Evolutionary conservation across 2,329 filamentous ascomycete species (phyloP).

Genomic region (Arachnopeziza araneosa): DNA sequence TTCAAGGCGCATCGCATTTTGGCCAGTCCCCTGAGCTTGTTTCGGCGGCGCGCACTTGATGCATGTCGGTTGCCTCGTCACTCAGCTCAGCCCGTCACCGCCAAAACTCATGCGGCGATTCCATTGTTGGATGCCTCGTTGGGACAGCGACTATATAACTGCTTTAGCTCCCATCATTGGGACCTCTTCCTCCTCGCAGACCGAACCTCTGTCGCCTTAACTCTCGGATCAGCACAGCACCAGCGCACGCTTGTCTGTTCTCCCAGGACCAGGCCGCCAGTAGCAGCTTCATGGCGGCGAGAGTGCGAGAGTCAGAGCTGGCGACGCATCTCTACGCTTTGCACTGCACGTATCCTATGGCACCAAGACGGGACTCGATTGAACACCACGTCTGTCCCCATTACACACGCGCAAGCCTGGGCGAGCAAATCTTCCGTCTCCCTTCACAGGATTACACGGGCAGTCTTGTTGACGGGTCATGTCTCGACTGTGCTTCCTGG

Average conservation of each 20-base stretch:
- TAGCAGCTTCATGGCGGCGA: neutral
- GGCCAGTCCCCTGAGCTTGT: neutral
- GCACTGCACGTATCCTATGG: neutral
- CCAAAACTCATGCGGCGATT: neutral
- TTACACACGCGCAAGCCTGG: neutral
- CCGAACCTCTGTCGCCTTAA: neutral
- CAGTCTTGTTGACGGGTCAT: neutral
- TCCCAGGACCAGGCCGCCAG: neutral
- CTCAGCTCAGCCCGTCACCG: neutral
- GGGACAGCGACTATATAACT: neutral
- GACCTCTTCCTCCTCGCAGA: neutral
- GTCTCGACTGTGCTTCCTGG: neutral
- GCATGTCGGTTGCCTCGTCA: neutral
- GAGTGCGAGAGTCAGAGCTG: neutral
- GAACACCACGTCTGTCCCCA: neutral
- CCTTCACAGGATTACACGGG: constrained; percentile 10
- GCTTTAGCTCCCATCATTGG: no score
- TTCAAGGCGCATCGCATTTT: neutral
- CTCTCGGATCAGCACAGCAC: neutral
- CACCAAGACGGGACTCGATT: neutral
- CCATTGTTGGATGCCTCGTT: no score
- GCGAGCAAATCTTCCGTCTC: constrained; percentile 4
- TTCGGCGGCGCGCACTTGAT: neutral
- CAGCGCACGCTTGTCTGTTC: neutral
- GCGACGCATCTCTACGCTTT: neutral